Evolutionary conservation across 1,284 basidiomycete species (phyloP).

Genomic region (Takashimella tepidaria): DNA sequence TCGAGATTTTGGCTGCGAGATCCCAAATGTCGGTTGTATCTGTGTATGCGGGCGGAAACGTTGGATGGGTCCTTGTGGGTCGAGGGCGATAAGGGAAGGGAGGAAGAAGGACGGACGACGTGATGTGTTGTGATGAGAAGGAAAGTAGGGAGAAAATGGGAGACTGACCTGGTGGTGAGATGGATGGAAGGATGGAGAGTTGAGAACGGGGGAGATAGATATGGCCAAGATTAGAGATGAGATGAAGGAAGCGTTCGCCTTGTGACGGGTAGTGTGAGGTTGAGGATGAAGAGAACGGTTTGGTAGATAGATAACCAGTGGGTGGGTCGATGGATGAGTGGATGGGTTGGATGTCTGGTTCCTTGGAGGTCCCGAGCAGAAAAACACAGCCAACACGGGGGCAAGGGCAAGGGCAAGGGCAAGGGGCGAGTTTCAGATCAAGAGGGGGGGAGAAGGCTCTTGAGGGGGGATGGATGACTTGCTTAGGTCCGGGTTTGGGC

Average conservation of each 20-base stretch:
- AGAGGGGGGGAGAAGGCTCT: no score
- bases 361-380: background rate
- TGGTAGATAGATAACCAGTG: background rate
- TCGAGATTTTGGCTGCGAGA: no score
- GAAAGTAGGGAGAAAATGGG: background rate
- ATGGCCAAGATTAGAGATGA: background rate
- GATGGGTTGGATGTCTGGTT: background rate
- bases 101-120: no score
- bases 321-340: background rate
- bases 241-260: background rate
- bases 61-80: no score
- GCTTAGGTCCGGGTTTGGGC: no score
- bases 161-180: background rate
- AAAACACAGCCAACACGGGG: background rate
- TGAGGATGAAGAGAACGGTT: no score
- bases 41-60: no score
- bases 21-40: no score
- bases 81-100: no score
- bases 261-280: background rate
- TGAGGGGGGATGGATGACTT: no score
- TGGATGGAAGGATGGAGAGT: background rate
- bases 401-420: no score
- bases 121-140: background rate
- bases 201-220: background rate
- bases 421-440: background rate